These are phyloP conservation scores for Dactylellina leptospora DNA, from an alignment of 2,329 filamentous ascomycete species.

Conservation along the genomic window DNA sequence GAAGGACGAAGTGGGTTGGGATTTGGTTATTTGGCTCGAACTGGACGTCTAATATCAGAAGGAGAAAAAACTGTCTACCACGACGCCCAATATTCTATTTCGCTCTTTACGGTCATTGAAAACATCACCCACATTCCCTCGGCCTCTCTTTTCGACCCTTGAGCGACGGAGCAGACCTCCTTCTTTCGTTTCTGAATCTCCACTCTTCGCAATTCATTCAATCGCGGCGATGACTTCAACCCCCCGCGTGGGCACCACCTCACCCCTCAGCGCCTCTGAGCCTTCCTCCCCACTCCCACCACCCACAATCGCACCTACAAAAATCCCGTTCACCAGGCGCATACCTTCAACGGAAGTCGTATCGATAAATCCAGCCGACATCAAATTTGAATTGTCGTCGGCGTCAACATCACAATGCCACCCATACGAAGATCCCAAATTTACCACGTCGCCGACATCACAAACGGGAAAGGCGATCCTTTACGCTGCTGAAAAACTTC, in stretches of 20 bases:
- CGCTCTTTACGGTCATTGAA: constrained; percentile 2
- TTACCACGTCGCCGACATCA: constrained; percentile 52
- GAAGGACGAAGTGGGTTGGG: not conserved
- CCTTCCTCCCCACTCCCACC: constrained; percentile 30
- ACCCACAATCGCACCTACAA: constrained; percentile 27
- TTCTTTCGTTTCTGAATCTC: constrained; percentile 18
- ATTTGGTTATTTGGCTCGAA: no score
- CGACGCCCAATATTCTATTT: no score
- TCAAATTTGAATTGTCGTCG: constrained; percentile 48
- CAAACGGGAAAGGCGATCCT: constrained; percentile 63
- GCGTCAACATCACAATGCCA: constrained; percentile 46
- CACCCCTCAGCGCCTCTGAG: constrained; percentile 25
- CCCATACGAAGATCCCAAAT: constrained; percentile 56
- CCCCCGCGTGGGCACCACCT: constrained; percentile 22
- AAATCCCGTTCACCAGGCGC: constrained; percentile 33
- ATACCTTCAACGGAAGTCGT: constrained; percentile 50
- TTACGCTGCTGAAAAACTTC: constrained; percentile 73
- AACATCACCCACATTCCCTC: not conserved
- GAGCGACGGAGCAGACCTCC: no score
- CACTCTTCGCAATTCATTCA: constrained; percentile 14
- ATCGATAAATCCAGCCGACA: constrained; percentile 52
- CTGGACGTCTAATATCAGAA: no score
- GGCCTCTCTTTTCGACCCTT: not conserved
- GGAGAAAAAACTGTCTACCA: no score
- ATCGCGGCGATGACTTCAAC: constrained; percentile 21